Base-by-base conservation (phyloP, 306 rosid species). In the Vigna mungo region DNA sequence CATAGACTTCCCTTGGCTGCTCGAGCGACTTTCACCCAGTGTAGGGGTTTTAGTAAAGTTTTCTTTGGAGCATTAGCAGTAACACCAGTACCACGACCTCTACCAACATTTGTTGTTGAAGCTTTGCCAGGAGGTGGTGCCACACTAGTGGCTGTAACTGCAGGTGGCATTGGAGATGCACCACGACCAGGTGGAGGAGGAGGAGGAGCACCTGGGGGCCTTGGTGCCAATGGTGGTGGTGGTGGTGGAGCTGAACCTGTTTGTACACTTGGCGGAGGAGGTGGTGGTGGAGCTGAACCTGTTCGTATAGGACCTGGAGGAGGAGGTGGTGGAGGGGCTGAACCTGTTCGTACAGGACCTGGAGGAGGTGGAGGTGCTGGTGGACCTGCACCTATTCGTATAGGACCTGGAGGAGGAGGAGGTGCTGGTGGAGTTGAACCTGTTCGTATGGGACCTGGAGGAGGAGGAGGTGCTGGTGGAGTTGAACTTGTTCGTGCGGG, bases 11-110 rank as follows among this genome's bases (percentile, higher is more conserved):
- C 98, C 80, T 94, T 85, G 83, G 86, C 12, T 80, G 96, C 93
- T 74, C 98, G 88, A 44, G 96, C 88, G 77, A 94, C 97, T 85
- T 95, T 95, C 62, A 92, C 97, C 98, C 98, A 95, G 68, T 95
- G 98, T 55, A 95, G 69, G 58, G 97, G 96, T 86, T 90, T 95
- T 61, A 95, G 84, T 5, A 88, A 74, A 86, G 80, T 70, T 83
- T 86, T 95, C 84, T 95, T 92, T 8, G 93, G 95, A 67, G 93
- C 85, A 88, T 5, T 86, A 71, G 70, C 75, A 56, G 71, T 74
- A 51, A 78, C 92, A 74, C 93, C 76, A 60, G 59, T 71, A 51
- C 81, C 93, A 74, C 93, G 85, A 61, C 92, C 92, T 86, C 85
- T 87, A 75, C 87, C 98, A 53, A 86, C 80, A 81, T 53, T 82